Evolutionary conservation across 2,329 filamentous ascomycete species (phyloP).

Genomic region (Blumeriella jaapii): DNA sequence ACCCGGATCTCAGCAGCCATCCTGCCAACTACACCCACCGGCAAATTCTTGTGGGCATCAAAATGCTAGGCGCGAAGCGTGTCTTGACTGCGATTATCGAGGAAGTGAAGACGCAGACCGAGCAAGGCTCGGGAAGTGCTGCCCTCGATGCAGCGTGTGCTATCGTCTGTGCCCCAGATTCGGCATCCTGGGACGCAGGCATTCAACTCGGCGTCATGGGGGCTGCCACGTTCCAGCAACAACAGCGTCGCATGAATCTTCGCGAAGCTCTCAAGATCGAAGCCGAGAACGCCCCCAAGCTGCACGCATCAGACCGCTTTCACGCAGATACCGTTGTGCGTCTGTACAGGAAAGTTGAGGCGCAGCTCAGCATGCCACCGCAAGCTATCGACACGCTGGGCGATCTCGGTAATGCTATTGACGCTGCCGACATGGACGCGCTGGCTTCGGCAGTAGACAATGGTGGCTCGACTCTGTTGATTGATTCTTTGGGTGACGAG

Average conservation of each 20-base stretch:
- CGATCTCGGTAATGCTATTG: constrained; percentile 9
- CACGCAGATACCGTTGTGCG: constrained; percentile 23
- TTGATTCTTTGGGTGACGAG: constrained; percentile 3
- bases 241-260: constrained; percentile 24
- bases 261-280: constrained; percentile 24
- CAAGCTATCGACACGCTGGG: constrained; percentile 11
- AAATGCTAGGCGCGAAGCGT: constrained; percentile 48
- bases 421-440: constrained; percentile 9
- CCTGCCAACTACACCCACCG: constrained; percentile 62
- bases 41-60: constrained; percentile 49
- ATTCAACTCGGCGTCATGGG: constrained; percentile 10
- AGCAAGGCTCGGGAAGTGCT: constrained; percentile 45
- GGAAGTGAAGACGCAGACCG: constrained; percentile 52
- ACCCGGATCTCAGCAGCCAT: constrained; percentile 42
- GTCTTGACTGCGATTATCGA: constrained; percentile 53
- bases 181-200: constrained; percentile 21
- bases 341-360: constrained; percentile 26
- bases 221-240: constrained; percentile 3
- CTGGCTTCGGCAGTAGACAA: background rate
- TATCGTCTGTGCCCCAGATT: constrained; percentile 57
- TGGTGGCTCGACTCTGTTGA: background rate
- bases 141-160: constrained; percentile 59
- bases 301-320: constrained; percentile 19
- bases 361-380: constrained; percentile 15
- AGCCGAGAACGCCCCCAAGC: constrained; percentile 20